phyloP scores from a whole-genome alignment of 371 early-diverging fungal genomes.

The Apophysomyces elegans region DNA sequence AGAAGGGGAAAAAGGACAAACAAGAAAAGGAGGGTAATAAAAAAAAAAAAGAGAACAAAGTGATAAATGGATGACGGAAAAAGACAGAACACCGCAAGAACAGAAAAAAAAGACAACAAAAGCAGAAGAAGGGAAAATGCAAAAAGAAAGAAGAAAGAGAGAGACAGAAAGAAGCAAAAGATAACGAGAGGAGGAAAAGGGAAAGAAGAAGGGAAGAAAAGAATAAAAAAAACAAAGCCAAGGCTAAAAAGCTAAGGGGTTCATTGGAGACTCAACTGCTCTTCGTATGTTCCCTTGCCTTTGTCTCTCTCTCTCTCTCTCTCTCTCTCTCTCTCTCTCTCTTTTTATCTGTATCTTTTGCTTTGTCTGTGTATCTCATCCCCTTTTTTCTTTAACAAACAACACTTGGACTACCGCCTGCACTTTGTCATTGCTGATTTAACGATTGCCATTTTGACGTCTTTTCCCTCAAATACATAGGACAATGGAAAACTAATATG shows the following conservation, averaged over 20 bases:
- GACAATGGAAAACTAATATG: neutral
- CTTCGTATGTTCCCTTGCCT: slow-evolving; percentile 6
- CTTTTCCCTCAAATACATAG: neutral
- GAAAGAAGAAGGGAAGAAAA: slow-evolving; percentile 11
- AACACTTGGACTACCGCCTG: neutral
- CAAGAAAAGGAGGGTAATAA: slow-evolving; percentile 6
- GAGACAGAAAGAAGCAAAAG: slow-evolving; percentile 13
- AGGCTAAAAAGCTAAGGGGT: slow-evolving; percentile 1
- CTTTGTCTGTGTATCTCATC: neutral
- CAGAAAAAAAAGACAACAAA: slow-evolving; percentile 3
- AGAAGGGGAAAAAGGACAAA: neutral
- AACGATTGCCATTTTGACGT: slow-evolving; percentile 8
- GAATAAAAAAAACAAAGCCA: slow-evolving; percentile 11
- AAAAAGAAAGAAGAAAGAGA: slow-evolving; percentile 17
- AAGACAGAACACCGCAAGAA: slow-evolving; percentile 9
- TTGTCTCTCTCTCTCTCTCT: slow-evolving; percentile 5
- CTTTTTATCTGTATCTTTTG: neutral
- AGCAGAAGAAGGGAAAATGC: slow-evolving; percentile 5
- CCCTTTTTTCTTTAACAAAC: neutral
- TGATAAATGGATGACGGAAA: slow-evolving; percentile 7
- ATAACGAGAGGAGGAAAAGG: slow-evolving; percentile 12
- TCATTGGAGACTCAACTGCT: slow-evolving; percentile 28
- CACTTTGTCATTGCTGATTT: neutral
- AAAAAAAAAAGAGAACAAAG: slow-evolving; percentile 9
- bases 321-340: slow-evolving; percentile 1